Percentiles rank a stretch among this genome's conserved stretches.
phyloP scores from a whole-genome alignment of 2,329 filamentous ascomycete genomes.

The Emergomyces africanus region DNA sequence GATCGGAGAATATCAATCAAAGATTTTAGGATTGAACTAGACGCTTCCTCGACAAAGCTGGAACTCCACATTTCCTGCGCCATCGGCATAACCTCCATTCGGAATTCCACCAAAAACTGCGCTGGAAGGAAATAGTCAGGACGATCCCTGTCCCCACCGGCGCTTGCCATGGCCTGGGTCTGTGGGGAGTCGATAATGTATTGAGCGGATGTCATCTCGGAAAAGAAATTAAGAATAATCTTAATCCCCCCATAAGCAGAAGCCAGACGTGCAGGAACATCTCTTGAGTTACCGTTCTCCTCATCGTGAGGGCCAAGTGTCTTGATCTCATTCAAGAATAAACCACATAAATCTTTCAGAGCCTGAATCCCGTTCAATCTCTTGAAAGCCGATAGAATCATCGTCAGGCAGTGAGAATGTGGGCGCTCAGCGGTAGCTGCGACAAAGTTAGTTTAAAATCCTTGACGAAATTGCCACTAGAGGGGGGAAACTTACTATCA shows the following conservation, averaged over 20 bases:
- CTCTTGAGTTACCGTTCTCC: conserved; percentile 27
- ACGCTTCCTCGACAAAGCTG: conserved; percentile 65
- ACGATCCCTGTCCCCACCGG: conserved; percentile 43
- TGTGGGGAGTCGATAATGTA: conserved; percentile 65
- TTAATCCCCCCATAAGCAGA: conserved; percentile 54
- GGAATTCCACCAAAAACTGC: conserved; percentile 78
- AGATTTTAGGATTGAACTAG: conserved; percentile 61
- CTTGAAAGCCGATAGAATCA: conserved; percentile 79
- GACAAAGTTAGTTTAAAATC: conserved; percentile 5
- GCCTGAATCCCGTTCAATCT: conserved; percentile 62
- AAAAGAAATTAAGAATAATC: conserved; percentile 73
- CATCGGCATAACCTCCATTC: conserved; percentile 64
- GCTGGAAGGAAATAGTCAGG: conserved; percentile 51
- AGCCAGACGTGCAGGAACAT: conserved; percentile 31
- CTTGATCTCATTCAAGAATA: conserved; percentile 51
- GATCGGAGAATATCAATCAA: conserved; percentile 73
- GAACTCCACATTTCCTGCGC: conserved; percentile 76
- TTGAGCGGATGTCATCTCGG: conserved; percentile 62
- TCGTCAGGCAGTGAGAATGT: conserved; percentile 44
- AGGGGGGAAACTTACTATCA: conserved; percentile 40
- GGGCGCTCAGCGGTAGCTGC: conserved; percentile 37
- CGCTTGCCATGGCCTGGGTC: conserved; percentile 41
- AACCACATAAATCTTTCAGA: conserved; percentile 58
- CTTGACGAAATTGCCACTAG: background rate
- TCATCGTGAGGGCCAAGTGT: conserved; percentile 31